Evolutionary conservation across 345 rosid species (phyloP).

Genomic region (Syzygium aromaticum): DNA sequence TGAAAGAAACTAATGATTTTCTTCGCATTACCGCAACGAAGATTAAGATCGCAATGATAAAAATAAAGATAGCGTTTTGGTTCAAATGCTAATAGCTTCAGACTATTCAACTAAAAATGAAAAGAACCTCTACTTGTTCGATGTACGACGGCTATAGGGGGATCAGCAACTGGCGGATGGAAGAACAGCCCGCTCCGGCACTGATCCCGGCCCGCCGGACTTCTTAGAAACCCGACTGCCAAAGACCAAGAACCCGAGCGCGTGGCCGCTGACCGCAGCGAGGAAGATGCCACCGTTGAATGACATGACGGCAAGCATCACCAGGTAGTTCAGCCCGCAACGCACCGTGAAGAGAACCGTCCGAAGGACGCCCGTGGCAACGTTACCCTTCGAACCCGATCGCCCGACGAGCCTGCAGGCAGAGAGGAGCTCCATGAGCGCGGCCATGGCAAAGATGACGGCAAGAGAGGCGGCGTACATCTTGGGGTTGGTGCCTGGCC

Average conservation of each 20-base stretch:
- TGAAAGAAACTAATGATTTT: neutral
- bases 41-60: neutral
- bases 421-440: conserved; percentile 27
- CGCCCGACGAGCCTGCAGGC: conserved; percentile 9
- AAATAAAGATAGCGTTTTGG: neutral
- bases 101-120: neutral
- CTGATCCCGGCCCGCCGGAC: neutral
- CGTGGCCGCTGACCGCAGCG: conserved; percentile 55
- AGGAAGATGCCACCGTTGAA: conserved; percentile 71
- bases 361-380: conserved; percentile 33
- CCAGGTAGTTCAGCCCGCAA: conserved; percentile 45
- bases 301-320: conserved; percentile 85
- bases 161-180: conserved; percentile 21
- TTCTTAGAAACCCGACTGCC: conserved; percentile 39
- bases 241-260: conserved; percentile 50
- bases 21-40: neutral
- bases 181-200: conserved; percentile 1
- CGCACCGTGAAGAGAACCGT: conserved; percentile 34
- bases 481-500: conserved; percentile 14
- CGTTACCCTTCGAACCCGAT: neutral
- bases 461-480: conserved; percentile 13
- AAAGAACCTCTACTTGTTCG: neutral
- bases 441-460: conserved; percentile 17
- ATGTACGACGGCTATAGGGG: neutral
- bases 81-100: neutral